phyloP scores from a whole-genome alignment of 768 basidiomycete genomes.

The Pisolithus tinctorius region DNA sequence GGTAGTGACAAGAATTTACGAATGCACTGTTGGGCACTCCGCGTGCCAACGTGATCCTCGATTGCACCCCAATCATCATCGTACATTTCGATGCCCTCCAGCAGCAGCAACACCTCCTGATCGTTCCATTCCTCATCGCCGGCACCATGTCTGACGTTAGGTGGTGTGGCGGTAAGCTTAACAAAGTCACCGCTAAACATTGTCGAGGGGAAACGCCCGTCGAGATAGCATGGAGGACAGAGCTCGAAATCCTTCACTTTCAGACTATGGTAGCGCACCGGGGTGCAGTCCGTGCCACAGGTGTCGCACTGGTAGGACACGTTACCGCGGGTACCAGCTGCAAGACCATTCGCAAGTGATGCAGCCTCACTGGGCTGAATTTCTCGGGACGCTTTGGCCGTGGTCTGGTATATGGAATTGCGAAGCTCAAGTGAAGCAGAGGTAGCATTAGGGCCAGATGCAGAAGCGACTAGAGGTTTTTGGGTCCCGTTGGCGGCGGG shows the following conservation, averaged over 20 bases:
- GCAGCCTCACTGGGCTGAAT: slow-evolving; percentile 65
- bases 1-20: slow-evolving; percentile 92
- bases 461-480: slow-evolving; percentile 26
- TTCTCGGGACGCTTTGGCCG: slow-evolving; percentile 72
- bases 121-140: slow-evolving; percentile 80
- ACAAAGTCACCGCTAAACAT: slow-evolving; percentile 99
- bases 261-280: slow-evolving; percentile 83
- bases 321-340: slow-evolving; percentile 41
- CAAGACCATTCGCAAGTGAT: slow-evolving; percentile 46
- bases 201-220: slow-evolving; percentile 91
- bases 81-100: slow-evolving; percentile 98
- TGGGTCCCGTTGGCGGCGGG: slow-evolving; percentile 43
- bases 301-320: slow-evolving; percentile 80
- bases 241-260: slow-evolving; percentile 90
- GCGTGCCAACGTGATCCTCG: slow-evolving; percentile 88
- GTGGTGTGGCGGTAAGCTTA: slow-evolving; percentile 50
- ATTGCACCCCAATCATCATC: slow-evolving; percentile 95
- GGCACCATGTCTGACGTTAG: slow-evolving; percentile 29
- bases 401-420: slow-evolving; percentile 82
- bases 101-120: slow-evolving; percentile 77
- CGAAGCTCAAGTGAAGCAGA: slow-evolving; percentile 84
- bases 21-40: slow-evolving; percentile 92
- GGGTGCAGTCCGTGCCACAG: slow-evolving; percentile 90
- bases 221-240: slow-evolving; percentile 89
- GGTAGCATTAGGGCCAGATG: slow-evolving; percentile 22